Evolutionary conservation across 2,329 filamentous ascomycete species (phyloP).

Genomic region (Colletotrichum costaricense): DNA sequence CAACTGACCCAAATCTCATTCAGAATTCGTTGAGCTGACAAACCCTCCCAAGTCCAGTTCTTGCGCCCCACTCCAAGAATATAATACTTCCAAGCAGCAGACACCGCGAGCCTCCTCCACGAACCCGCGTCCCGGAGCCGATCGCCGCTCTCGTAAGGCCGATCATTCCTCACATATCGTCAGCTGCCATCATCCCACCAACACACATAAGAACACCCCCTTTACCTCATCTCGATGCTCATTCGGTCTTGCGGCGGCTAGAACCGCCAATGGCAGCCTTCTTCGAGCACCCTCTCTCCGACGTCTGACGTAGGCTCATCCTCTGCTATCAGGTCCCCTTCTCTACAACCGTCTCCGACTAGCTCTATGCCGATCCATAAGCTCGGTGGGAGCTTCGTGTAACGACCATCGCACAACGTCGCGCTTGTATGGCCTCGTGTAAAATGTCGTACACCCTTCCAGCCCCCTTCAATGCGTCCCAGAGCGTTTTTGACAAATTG

Average conservation of each 20-base stretch:
- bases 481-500: neutral
- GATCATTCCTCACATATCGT: conserved; percentile 14
- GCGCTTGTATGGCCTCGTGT: neutral
- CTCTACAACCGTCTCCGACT: too few relatives aligned
- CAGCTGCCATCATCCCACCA: neutral
- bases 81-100: neutral
- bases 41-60: neutral
- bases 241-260: neutral
- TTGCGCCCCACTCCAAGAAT: neutral
- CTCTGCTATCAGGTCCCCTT: neutral
- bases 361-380: neutral
- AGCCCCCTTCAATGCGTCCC: neutral
- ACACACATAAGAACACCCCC: neutral
- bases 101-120: neutral
- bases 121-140: neutral
- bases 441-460: neutral
- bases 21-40: neutral
- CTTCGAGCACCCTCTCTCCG: neutral
- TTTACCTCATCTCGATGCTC: neutral
- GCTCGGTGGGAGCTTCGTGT: neutral
- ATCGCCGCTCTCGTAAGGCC: conserved; percentile 11
- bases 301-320: neutral
- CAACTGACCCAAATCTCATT: neutral
- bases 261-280: neutral
- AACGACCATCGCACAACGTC: neutral